Evolutionary conservation across 1,284 basidiomycete species (phyloP).

Genomic region (Marasmius sp.): DNA sequence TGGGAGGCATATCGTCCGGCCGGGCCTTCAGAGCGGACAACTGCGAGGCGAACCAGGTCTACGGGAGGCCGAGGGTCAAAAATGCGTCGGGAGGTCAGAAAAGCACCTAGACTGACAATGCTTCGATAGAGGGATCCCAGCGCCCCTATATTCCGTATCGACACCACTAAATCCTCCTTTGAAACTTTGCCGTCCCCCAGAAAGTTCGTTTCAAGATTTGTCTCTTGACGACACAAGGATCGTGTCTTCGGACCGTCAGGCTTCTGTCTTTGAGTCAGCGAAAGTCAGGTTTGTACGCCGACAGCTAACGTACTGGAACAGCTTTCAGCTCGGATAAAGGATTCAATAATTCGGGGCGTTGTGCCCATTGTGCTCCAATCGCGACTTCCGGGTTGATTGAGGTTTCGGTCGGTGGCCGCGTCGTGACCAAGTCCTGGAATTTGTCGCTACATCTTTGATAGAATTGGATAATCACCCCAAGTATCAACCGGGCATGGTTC

Average conservation of each 20-base stretch:
- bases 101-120: constrained; percentile 57
- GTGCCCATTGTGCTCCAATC: constrained; percentile 86
- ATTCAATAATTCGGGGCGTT: constrained; percentile 74
- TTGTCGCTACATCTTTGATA: constrained; percentile 92
- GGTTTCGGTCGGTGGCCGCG: constrained; percentile 31
- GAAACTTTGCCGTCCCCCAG: constrained; percentile 52
- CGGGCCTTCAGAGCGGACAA: constrained; percentile 65
- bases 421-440: constrained; percentile 75
- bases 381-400: constrained; percentile 47
- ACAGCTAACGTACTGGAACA: constrained; percentile 33
- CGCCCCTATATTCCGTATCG: constrained; percentile 73
- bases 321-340: constrained; percentile 66
- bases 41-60: constrained; percentile 83
- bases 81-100: background rate
- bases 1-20: constrained; percentile 55
- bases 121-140: constrained; percentile 85
- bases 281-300: constrained; percentile 5
- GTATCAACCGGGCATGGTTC: constrained; percentile 90
- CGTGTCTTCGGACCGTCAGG: constrained; percentile 39
- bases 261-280: constrained; percentile 30
- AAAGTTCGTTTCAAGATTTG: constrained; percentile 70
- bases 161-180: constrained; percentile 74
- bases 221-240: constrained; percentile 74
- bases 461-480: constrained; percentile 95
- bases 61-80: background rate